Percentiles rank a stretch among this genome's conserved stretches.
These are phyloP conservation scores for Penicillium mononematosum DNA, from an alignment of 495 filamentous ascomycete genomes.

Conservation along the genomic window DNA sequence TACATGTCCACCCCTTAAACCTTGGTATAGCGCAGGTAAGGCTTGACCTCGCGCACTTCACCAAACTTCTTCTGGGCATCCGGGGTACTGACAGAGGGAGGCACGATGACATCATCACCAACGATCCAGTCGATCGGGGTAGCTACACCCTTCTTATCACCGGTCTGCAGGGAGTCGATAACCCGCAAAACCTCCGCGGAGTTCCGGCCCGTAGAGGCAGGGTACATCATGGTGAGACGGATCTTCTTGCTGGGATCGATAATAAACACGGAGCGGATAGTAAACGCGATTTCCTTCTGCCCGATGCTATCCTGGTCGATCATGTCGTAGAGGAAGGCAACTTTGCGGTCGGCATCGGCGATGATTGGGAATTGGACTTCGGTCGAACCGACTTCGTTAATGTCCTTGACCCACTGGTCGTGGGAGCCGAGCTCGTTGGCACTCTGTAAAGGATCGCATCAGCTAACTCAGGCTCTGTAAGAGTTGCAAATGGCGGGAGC, in stretches of 20 bases:
- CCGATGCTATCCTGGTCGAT: constrained; percentile 90
- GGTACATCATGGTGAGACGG: constrained; percentile 93
- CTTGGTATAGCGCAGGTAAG: constrained; percentile 55
- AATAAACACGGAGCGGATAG: constrained; percentile 98
- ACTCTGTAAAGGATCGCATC: constrained; percentile 26
- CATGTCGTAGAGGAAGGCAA: constrained; percentile 95
- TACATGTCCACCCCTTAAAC: constrained; percentile 17
- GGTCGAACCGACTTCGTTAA: constrained; percentile 84
- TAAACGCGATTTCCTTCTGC: constrained; percentile 94
- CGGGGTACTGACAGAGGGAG: constrained; percentile 82
- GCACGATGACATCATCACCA: constrained; percentile 92
- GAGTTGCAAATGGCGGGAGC: constrained; percentile 52
- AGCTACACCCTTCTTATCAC: constrained; percentile 92
- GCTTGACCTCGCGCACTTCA: constrained; percentile 89
- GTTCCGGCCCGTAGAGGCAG: constrained; percentile 95
- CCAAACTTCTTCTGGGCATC: constrained; percentile 90
- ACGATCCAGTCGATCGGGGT: constrained; percentile 92
- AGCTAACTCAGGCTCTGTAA: constrained; percentile 53
- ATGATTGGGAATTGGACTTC: constrained; percentile 92
- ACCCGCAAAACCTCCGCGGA: constrained; percentile 93
- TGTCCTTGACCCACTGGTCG: constrained; percentile 86
- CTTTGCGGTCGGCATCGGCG: constrained; percentile 91
- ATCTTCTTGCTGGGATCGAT: constrained; percentile 99
- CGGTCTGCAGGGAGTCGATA: constrained; percentile 93
- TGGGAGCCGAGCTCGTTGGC: constrained; percentile 55